These are phyloP conservation scores for Hemisphaericaspora nanyangensis DNA, from an alignment of 805 yeast species.

Conservation along the genomic window DNA sequence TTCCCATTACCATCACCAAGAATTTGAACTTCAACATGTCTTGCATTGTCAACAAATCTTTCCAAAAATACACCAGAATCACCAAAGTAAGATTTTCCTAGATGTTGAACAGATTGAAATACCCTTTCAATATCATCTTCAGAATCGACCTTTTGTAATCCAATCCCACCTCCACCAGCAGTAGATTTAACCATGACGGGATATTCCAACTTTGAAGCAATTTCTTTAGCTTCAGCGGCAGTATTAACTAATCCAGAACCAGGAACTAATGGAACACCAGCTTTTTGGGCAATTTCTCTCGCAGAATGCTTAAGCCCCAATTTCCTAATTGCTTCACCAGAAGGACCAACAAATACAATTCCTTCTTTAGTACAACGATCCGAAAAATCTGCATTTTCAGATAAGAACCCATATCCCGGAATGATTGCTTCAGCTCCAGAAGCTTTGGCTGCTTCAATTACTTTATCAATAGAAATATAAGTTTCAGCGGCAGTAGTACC, in stretches of 20 bases:
- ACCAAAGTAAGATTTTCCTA: constrained; percentile 89
- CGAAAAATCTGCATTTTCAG: constrained; percentile 95
- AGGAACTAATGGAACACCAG: constrained; percentile 97
- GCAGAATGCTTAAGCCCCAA: constrained; percentile 96
- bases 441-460: constrained; percentile 77
- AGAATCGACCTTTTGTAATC: constrained; percentile 87
- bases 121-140: constrained; percentile 78
- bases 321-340: constrained; percentile 87
- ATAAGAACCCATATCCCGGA: constrained; percentile 95
- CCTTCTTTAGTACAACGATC: constrained; percentile 82
- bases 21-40: constrained; percentile 96
- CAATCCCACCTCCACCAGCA: constrained; percentile 99
- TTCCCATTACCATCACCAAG: constrained; percentile 93
- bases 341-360: constrained; percentile 92
- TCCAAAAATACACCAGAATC: constrained; percentile 95
- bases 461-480: constrained; percentile 80
- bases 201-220: constrained; percentile 73
- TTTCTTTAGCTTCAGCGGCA: constrained; percentile 68
- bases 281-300: constrained; percentile 83
- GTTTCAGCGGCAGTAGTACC: constrained; percentile 90
- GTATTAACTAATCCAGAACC: constrained; percentile 72
- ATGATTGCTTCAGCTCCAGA: constrained; percentile 91
- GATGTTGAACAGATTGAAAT: constrained; percentile 88
- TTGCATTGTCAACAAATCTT: constrained; percentile 88
- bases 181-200: constrained; percentile 97